Evolutionary conservation across 2,329 filamentous ascomycete genomes (phyloP), one percentile per base, ranked within the genome.

Genomic region (Thermothelomyces thermophilus): DNA sequence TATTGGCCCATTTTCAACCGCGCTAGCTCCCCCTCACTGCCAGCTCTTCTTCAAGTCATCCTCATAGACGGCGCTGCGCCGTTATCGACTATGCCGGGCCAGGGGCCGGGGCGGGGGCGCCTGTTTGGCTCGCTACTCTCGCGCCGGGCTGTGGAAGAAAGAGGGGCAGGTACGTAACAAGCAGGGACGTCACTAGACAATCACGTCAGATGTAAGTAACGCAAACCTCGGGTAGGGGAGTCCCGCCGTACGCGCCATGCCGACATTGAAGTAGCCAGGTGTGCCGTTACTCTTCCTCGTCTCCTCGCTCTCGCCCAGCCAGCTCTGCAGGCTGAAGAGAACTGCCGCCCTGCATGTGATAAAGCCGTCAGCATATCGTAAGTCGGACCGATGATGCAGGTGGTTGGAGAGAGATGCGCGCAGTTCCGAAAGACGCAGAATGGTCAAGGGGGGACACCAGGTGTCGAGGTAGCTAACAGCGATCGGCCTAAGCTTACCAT

Each of bases 271-370:
- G 57, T 66, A 65, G 28, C 66, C 65, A 6, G 60, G 60, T 3
- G 59, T 61, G 52, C 55, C 57, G 51, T 72, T 65, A 22, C 63
- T 62, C 22, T 59, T 54, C 46, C 65, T 65, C 2, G 73, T 72
- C 3, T 61, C 63, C 41, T 73, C 65, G 50, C 72, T 73, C 55
- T 72, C 71, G 6, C 63, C 56, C 0, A 67, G 76, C 86, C 86
- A 91, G 66, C 73, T 82, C 72, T 90, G 84, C 48, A 89, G 67
- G 57, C 84, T 79, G 66, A 88, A 84, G 53, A 89, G 76, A 30
- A 90, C 81, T 35, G 86, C 79, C 10, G 82, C 81, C 86, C 82
- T 86, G 58, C 16, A 53, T 36, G 9, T 35, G 8, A 35, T 39
- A 13, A 6, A 3, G 19, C 4, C 33, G 46, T 54, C 39, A 52